Base-by-base conservation (phyloP, 1,284 basidiomycete species). In the Fomitopsis pinicola region DNA sequence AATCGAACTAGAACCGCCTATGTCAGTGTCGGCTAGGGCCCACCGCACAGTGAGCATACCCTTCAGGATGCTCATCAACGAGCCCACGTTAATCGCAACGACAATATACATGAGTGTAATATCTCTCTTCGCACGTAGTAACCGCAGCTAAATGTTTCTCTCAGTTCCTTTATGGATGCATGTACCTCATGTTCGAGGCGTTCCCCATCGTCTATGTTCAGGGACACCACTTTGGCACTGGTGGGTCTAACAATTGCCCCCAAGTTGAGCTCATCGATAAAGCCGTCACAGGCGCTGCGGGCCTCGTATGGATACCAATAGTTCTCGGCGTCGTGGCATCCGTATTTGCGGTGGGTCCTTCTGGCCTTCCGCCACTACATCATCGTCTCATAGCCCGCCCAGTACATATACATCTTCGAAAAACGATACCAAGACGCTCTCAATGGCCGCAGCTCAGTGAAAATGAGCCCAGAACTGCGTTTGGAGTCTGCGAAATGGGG, bases 61-160 rank as follows among this genome's bases (percentile, higher is more conserved):
- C 0, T 76, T 77, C 66, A 62, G 76, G 56, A 75, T 82, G 62
- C 63, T 81, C 17, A 66, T 69, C 40, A 71, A 71, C 33, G 81
- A 82, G 67, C 78, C 80, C 2, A 77, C 80, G 67, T 66, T 82
- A 8, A 67, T 80, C 12, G 67, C 75, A 10, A 68, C 77, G 42
- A 77, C 76, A 4, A 22, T 79, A 10, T 59, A 59, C 50, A 59
- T 59, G 58, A 59, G 58, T 26, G 58, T 59, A 26, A 14, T 38
- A 5, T 10, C 17, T 5, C 8, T 1, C 22, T 14, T 8, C 54
- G n/a, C 36, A 12, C 5, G 2, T 54, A 3, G 12, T 35, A 10
- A 10, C 14, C 40, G 48, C 22, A 4, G 50, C 40, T 35, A 8
- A 35, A 9, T 3, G 1, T 19, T 1, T 26, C 59, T 42, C 14